phyloP scores from a whole-genome alignment of 139 green algal genomes.

The Tetraselmis chui region DNA sequence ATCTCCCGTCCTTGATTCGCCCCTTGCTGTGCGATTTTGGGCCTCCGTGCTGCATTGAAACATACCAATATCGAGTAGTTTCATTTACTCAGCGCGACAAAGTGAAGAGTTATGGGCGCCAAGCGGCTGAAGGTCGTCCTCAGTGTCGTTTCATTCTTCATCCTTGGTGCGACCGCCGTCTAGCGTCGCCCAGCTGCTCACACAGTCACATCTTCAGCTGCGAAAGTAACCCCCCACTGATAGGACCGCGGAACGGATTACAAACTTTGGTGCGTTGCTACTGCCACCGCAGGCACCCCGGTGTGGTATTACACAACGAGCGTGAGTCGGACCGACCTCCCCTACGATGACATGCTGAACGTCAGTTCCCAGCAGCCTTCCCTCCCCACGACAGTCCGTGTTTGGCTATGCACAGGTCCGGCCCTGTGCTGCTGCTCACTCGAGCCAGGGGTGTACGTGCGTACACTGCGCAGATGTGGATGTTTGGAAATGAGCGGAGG shows the following conservation, averaged over 20 bases:
- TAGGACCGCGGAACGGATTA: not conserved
- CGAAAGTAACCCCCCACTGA: not conserved
- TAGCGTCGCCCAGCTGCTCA: not conserved
- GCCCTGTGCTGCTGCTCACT: too few relatives aligned
- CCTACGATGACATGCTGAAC: not conserved
- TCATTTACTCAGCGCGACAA: too few relatives aligned
- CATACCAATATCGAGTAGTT: too few relatives aligned
- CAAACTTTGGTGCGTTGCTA: not conserved
- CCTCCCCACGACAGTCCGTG: not conserved
- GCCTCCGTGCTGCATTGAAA: too few relatives aligned
- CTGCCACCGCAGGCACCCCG: not conserved
- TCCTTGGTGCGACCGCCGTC: not conserved
- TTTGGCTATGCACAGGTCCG: not conserved
- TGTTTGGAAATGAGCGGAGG: not conserved
- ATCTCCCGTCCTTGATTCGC: too few relatives aligned
- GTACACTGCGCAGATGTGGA: not conserved
- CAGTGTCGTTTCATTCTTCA: not conserved
- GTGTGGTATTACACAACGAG: not conserved
- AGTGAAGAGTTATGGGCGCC: too few relatives aligned
- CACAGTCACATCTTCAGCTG: not conserved
- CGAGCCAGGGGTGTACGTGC: not conserved
- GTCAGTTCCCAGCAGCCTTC: not conserved
- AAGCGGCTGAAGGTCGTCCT: not conserved
- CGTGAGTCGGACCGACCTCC: not conserved
- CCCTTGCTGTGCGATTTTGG: too few relatives aligned